Evolutionary conservation across 768 basidiomycete species (phyloP), one percentile per base, ranked within the genome.

Genomic region (Russula dissimulans): DNA sequence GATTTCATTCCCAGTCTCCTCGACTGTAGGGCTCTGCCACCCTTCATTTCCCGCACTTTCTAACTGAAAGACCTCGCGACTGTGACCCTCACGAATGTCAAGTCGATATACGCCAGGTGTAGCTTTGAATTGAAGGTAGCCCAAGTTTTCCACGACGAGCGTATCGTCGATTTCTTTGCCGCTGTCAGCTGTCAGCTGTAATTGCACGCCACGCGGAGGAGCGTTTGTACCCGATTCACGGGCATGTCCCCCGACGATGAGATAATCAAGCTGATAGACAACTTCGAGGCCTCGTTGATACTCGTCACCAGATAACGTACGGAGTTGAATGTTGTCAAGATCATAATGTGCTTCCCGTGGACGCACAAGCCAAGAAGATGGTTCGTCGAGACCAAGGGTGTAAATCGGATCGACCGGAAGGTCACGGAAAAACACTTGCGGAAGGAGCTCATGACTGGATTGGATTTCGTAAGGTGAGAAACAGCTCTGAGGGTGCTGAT

Each of bases 81-180:
- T 91, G 18, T 86, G 78, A 0, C 95, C 95, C 36, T 83, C 78
- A 1, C 95, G 81, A 55, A 98, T 93, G 65, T 86, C 84, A 0
- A 97, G 77, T 48, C 79, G 76, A 75, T 88, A 95, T 0, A 90
- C 84, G 1, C 97, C 97, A 0, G 97, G 97, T 56, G 81, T 88
- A 1, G 90, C 87, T 70, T 92, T 93, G 76, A 98, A 94, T 69
- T 99, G 97, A 56, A 97, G 75, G 72, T 99, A 99, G 2, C 97
- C 97, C 5, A 98, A 76, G 69, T 98, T 99, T 5, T 89, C 92
- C 56, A 97, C 91, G 42, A 98, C 86, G 59, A 85, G 88, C 0
- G 97, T 98, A 66, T 97, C 94, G 7, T 89, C 91, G 14, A 95
- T 76, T 2, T 75, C 68, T 2, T 63, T 70, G 10, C 67, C 68